Base-by-base conservation (phyloP, 768 basidiomycete species). In the Mycena chlorophos region DNA sequence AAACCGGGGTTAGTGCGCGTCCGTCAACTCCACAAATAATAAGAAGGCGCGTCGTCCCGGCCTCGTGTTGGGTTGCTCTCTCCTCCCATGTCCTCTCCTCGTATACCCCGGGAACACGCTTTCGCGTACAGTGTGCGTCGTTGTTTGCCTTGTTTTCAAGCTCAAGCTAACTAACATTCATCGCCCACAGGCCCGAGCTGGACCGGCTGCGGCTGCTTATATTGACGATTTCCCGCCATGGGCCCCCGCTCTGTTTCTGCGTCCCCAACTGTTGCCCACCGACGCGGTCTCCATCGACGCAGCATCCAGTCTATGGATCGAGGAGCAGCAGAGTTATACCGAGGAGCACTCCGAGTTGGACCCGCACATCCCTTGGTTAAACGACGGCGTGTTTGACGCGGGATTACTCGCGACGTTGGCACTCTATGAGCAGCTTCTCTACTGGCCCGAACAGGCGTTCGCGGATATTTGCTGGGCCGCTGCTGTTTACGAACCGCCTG, bases 381-480 rank as follows among this genome's bases (percentile, higher is more conserved):
- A 60, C 51, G 30, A 46, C 39, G 45, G n/a, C 26, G 39, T 51
- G 12, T 55, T 60, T 26, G 58, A 60, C 51, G 38, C 38, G 22
- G 22, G 38, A 2, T 48, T 50, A 38, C 42, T 55, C 23, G 54
- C 47, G 2, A 30, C 45, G 20, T 55, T 56, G 23, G 60, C 45
- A 16, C 55, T 54, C 27, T 55, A 61, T 31, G 56, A 43, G 0
- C 52, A 61, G 53, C 60, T 61, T 2, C 50, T 61, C 27, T 30
- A 51, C n/a, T 31, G 51, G 25, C 60, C 60, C 19, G 20, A 19
- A n/a, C 23, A 54, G 30, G 49, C 56, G 1, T 57, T 61, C 22
- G 60, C 60, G 1, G 60, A 61, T 39, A 37, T 57, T 3, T 61
- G 55, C 43, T 61, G 60, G 60, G 60, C 55, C 2, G 56, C 20